phyloP scores from a whole-genome alignment of 2,329 filamentous ascomycete species.

The Curvularia sp. region DNA sequence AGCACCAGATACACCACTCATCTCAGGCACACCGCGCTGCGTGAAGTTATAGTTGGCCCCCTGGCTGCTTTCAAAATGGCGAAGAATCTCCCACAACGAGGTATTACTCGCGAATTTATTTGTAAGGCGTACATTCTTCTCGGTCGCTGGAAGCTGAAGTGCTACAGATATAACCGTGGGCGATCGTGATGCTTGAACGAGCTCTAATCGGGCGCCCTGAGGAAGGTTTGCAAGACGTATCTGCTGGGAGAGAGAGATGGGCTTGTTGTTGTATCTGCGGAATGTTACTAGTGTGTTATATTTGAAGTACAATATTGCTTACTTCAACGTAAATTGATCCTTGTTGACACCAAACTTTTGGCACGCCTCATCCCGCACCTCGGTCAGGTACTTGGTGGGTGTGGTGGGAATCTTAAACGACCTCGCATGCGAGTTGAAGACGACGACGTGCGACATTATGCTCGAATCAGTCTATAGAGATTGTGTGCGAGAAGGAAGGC shows the following conservation, averaged over 20 bases:
- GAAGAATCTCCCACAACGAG: conserved; percentile 85
- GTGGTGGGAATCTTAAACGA: conserved; percentile 83
- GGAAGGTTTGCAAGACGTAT: conserved; percentile 83
- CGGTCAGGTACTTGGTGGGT: conserved; percentile 80
- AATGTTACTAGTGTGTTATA: conserved; percentile 8
- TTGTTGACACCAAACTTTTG: conserved; percentile 76
- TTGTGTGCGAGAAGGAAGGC: conserved; percentile 36
- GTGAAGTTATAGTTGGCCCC: conserved; percentile 74
- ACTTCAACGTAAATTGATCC: conserved; percentile 84
- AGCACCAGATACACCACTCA: conserved; percentile 61
- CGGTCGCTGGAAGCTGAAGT: conserved; percentile 72
- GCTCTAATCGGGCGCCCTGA: conserved; percentile 88
- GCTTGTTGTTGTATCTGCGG: conserved; percentile 71
- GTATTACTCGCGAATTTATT: conserved; percentile 90
- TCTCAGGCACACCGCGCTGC: conserved; percentile 75
- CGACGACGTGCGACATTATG: conserved; percentile 89
- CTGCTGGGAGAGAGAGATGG: conserved; percentile 82
- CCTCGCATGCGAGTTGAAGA: conserved; percentile 80
- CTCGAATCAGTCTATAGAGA: conserved; percentile 37
- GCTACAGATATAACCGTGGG: conserved; percentile 86
- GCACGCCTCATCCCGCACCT: conserved; percentile 88
- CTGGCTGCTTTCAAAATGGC: conserved; percentile 78
- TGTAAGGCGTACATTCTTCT: conserved; percentile 68
- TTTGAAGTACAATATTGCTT: conserved; percentile 35
- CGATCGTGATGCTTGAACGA: conserved; percentile 85